These are phyloP conservation scores for Kingdonia uniflora DNA, from an alignment of 164 flowering plant genomes.

Conservation along the genomic window DNA sequence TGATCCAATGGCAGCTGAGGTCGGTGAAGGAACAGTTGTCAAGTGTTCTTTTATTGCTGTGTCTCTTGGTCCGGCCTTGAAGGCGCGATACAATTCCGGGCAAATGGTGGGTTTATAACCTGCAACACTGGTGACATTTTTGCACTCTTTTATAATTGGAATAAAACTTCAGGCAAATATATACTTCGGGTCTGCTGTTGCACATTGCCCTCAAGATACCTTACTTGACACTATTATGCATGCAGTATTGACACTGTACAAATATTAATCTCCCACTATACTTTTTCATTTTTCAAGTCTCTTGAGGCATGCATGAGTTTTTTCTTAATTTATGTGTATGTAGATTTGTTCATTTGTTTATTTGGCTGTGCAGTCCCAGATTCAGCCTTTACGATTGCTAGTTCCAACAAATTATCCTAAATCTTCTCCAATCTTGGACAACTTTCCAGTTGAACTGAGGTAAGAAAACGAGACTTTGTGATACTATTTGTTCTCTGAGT, in stretches of 20 bases:
- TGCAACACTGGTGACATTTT: neutral
- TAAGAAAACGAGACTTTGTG: too few relatives aligned
- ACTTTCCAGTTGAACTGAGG: slow-evolving; percentile 76
- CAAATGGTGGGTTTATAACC: slow-evolving; percentile 41
- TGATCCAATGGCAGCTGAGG: slow-evolving; percentile 48
- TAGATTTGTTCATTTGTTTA: slow-evolving; percentile 3
- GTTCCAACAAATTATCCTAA: slow-evolving; percentile 77
- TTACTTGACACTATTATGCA: too few relatives aligned
- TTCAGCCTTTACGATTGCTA: slow-evolving; percentile 67
- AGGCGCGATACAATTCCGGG: slow-evolving; percentile 57
- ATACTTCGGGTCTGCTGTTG: too few relatives aligned
- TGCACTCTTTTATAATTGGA: neutral
- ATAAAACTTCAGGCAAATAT: neutral
- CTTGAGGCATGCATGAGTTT: too few relatives aligned
- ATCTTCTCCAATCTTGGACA: slow-evolving; percentile 79
- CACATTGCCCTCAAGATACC: too few relatives aligned
- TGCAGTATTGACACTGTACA: too few relatives aligned
- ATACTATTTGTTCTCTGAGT: too few relatives aligned
- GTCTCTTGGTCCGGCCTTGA: slow-evolving; percentile 67
- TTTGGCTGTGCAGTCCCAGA: slow-evolving; percentile 59
- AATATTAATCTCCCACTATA: too few relatives aligned
- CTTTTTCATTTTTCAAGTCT: too few relatives aligned
- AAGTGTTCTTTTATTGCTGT: slow-evolving; percentile 81
- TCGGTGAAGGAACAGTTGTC: slow-evolving; percentile 69
- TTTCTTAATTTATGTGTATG: neutral